Base-by-base conservation (phyloP, 2,329 filamentous ascomycete genomes). In the Periconia sp. region DNA sequence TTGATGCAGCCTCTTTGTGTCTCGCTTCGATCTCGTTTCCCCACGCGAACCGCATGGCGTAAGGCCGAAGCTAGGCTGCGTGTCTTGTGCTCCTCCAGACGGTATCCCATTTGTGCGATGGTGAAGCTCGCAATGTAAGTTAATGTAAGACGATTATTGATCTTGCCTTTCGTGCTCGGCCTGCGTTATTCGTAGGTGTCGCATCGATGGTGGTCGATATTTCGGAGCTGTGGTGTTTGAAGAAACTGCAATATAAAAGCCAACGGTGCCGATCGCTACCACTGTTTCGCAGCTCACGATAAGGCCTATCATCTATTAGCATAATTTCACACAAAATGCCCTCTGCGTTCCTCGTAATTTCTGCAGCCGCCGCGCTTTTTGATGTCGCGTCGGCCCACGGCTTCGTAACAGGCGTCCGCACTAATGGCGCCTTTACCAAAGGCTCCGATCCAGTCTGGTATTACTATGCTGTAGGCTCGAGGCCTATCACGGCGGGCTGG, bases 401-500 rank as follows among this genome's bases (percentile, higher is more conserved):
- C 36, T 63, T 57, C 46, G 59, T 70, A 24, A 53, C 38, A 10
- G 52, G 43, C 22, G 48, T 70, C 46, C 54, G 45, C 9, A 43
- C 54, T 36, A 55, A 52, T 19, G 57, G 59, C 7, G 43, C 35
- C n/a, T 59, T 45, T 35, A 63, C 61, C 29, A 46, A 52, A 2
- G 65, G 66, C 15, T 56, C 59, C 11, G 61, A 69, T 30, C 66
- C 66, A 4, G 52, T 57, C 5, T 69, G 64, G 65, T 63, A 41
- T 43, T 69, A 69, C 46, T 50, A 40, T 8, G 40, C 63, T 2
- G 46, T 61, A 6, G 54, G 49, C 32, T 45, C 31, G 5, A 40
- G 54, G n/a, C 56, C 63, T 7, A 46, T 60, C 18, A 68, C 61
- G 4, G 61, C 65, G 12, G 68, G 66, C 4, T 71, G 67, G 68